phyloP scores from a whole-genome alignment of 495 filamentous ascomycete species.

The Neurospora sp. region DNA sequence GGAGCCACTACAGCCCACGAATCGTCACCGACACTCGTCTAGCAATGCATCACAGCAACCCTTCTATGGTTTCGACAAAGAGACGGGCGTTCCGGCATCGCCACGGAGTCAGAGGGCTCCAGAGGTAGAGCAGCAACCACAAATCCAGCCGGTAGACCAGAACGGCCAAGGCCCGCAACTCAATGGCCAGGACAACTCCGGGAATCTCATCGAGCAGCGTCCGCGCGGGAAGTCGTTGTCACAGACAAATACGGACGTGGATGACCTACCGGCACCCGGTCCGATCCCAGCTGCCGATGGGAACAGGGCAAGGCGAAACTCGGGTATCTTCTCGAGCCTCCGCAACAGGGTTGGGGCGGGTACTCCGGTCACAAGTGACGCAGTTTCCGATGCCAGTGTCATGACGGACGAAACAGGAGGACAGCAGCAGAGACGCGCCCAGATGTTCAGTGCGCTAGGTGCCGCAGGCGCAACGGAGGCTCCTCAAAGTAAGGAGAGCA shows the following conservation, averaged over 20 bases:
- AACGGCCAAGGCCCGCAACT: constrained; percentile 8
- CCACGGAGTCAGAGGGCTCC: constrained; percentile 11
- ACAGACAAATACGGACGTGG: constrained; percentile 27
- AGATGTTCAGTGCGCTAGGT: constrained; percentile 9
- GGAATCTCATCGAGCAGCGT: background rate
- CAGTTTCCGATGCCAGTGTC: constrained; percentile 24
- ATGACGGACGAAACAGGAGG: constrained; percentile 20
- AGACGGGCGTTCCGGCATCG: constrained; percentile 22
- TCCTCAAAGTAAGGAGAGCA: constrained; percentile 21
- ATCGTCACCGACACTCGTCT: constrained; percentile 23
- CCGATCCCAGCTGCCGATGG: constrained; percentile 17
- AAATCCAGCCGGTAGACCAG: constrained; percentile 11
- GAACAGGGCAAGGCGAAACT: constrained; percentile 22
- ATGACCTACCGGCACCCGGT: constrained; percentile 3
- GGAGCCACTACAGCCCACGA: constrained; percentile 31
- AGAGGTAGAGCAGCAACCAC: constrained; percentile 7
- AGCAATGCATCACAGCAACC: constrained; percentile 26
- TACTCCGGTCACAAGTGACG: constrained; percentile 18
- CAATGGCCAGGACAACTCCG: background rate
- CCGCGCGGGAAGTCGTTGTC: constrained; percentile 16
- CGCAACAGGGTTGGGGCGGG: constrained; percentile 20
- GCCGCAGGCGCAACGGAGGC: constrained; percentile 5
- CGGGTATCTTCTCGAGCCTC: constrained; percentile 28
- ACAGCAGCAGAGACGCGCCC: constrained; percentile 9
- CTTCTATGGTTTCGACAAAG: constrained; percentile 34